A percentile compares a stretch with the other conserved stretches of the same genome.
Evolutionary conservation across 1,284 basidiomycete species (phyloP).

Genomic region (Fistulinella staudtii): DNA sequence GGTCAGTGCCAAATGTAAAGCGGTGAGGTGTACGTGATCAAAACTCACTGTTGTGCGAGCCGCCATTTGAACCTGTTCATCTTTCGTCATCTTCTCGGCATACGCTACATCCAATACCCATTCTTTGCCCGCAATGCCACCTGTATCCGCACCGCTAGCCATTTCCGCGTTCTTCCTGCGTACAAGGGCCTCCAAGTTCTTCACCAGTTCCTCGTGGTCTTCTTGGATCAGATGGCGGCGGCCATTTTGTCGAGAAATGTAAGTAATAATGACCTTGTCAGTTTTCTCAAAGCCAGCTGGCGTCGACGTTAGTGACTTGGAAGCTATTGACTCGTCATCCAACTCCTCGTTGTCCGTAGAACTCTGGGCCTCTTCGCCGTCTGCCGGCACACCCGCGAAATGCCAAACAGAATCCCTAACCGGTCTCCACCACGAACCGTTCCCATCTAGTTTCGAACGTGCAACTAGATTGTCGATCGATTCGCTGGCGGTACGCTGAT

Average conservation of each 20-base stretch:
- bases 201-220: constrained; percentile 58
- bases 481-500: constrained; percentile 67
- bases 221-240: constrained; percentile 55
- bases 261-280: constrained; percentile 62
- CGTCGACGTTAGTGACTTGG: too few relatives aligned
- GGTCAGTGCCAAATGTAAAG: constrained; percentile 3
- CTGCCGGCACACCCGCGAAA: constrained; percentile 49
- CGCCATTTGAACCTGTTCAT: constrained; percentile 63
- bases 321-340: constrained; percentile 7
- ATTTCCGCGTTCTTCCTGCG: constrained; percentile 37
- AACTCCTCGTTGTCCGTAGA: constrained; percentile 1
- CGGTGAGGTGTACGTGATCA: neutral
- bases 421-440: constrained; percentile 68
- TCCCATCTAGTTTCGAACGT: constrained; percentile 24
- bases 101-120: constrained; percentile 64
- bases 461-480: constrained; percentile 41
- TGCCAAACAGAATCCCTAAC: constrained; percentile 57
- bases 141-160: neutral
- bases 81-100: constrained; percentile 65
- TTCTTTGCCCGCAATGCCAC: constrained; percentile 26
- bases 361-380: constrained; percentile 1
- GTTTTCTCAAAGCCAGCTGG: constrained; percentile 28
- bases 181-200: constrained; percentile 51
- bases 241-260: constrained; percentile 65
- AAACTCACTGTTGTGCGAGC: constrained; percentile 61